Base-by-base conservation (phyloP, 371 early-diverging fungal species). In the Haplosporangium sp. region DNA sequence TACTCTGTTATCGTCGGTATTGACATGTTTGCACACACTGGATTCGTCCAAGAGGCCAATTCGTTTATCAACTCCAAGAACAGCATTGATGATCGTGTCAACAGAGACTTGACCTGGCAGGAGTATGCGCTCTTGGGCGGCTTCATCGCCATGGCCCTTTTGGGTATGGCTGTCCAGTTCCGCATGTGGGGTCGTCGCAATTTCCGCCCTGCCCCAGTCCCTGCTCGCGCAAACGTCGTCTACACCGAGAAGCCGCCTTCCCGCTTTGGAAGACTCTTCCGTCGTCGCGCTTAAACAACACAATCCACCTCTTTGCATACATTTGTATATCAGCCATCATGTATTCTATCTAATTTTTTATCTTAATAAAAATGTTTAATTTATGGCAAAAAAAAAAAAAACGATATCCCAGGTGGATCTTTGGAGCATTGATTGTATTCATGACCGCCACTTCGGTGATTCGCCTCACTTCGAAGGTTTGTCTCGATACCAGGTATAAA, bases 1-100 rank as follows among this genome's bases (percentile, higher is more conserved):
- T 94, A 89, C 71, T 77, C 87, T 16, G 69, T 92, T 55, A 86
- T 93, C 59, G 81, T 91, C 43, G 95, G 94, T 16, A 71, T 95
- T 40, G 95, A 95, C 79, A 83, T 91, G 42, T 95, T 88, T 74
- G 89, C 86, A 13, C 85, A 87, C 45, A 92, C 93, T 0, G 95
- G 94, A 0, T 93, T 94, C 56, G 21, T 64, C 38, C 6, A 55
- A 4, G 68, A 82, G 14, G 60, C 79, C 10, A 20, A 69, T 13
- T 53, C 63, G 3, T 83, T 87, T 60, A 60, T 80, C 69, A 68
- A 74, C 66, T 64, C 62, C 69, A 74, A 69, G 58, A 57, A 45
- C 65, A 64, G 53, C 63, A 12, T 57, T 67, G n/a, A n/a, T n/a
- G n/a, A n/a, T n/a, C n/a, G n/a, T n/a, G n/a, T n/a, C n/a, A n/a